Base-by-base conservation (phyloP, 805 yeast species). In the Spathaspora gorwiae region DNA sequence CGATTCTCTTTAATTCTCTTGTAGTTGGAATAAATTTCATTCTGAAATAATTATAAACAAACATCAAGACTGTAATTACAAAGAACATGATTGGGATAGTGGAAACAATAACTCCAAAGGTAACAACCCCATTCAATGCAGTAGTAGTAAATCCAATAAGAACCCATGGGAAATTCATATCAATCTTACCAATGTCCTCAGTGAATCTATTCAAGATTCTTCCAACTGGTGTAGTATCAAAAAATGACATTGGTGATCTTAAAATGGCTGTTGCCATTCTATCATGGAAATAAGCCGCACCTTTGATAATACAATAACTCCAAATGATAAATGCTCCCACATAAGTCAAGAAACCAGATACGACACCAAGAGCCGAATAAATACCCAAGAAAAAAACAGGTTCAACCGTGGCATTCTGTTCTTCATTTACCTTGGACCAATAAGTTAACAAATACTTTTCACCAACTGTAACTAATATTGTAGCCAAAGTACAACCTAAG, bases 151-250 rank as follows among this genome's bases (percentile, higher is more conserved):
- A 59, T 26, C 49, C 50, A 26, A 57, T 55, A 27, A 66, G 50
- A 13, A 58, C 47, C 70, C 72, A 67, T 27, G 65, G 55, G 8
- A 68, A 51, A 36, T 59, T 61, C 45, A 58, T 56, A 48, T 69
- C 73, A 42, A 68, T 56, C 4, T 54, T 54, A 38, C 56, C 55
- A 6, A 68, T 62, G 48, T 68, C 74, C 29, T 67, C 70, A 6
- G 73, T 53, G 45, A 68, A 68, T 47, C 73, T 54, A 47, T 68
- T 68, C 55, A 68, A 56, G 31, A 68, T 62, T 50, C 72, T 50
- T 3, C 73, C 74, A 30, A 66, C 54, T 2, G 74, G 74, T 1
- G 74, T 68, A 14, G 72, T 66, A 46, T 68, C 74, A 42, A 68
- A 68, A 44, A 67, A 68, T 12, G 68, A 60, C 74, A 68, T 68